These are phyloP conservation scores for Aspergillus candidus DNA, from an alignment of 2,329 filamentous ascomycete species.

Conservation along the genomic window DNA sequence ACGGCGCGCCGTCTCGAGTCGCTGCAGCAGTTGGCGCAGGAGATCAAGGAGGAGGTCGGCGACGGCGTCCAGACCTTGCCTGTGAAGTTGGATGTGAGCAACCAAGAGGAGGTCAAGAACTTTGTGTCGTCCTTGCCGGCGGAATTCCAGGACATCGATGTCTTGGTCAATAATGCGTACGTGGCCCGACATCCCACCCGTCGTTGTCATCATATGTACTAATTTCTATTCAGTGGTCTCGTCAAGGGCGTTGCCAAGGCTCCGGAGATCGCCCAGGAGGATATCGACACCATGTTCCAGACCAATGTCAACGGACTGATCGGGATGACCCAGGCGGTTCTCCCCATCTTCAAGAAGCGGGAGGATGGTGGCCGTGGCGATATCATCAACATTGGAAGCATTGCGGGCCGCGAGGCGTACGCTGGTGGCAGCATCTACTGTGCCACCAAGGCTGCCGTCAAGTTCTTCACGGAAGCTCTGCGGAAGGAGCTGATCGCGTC, in stretches of 20 bases:
- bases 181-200: constrained; percentile 58
- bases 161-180: constrained; percentile 94
- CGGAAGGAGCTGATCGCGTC: constrained; percentile 77
- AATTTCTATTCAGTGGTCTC: constrained; percentile 57
- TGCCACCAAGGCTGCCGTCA: constrained; percentile 82
- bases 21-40: constrained; percentile 66
- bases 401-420: constrained; percentile 85
- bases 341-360: constrained; percentile 69
- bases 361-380: constrained; percentile 72
- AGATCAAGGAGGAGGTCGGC: constrained; percentile 72
- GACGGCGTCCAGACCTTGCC: constrained; percentile 75
- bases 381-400: constrained; percentile 91
- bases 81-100: constrained; percentile 81
- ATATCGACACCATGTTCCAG: constrained; percentile 80
- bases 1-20: constrained; percentile 81
- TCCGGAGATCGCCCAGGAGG: constrained; percentile 72
- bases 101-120: constrained; percentile 62
- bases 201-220: not conserved
- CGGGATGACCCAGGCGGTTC: constrained; percentile 88
- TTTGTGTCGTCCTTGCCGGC: constrained; percentile 70
- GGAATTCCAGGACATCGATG: constrained; percentile 77
- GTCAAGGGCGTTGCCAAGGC: constrained; percentile 84
- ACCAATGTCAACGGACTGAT: constrained; percentile 95
- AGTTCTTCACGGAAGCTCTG: constrained; percentile 75
- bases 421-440: constrained; percentile 86